Evolutionary conservation across 805 yeast species (phyloP).

Genomic region (Lachancea meyersii): DNA sequence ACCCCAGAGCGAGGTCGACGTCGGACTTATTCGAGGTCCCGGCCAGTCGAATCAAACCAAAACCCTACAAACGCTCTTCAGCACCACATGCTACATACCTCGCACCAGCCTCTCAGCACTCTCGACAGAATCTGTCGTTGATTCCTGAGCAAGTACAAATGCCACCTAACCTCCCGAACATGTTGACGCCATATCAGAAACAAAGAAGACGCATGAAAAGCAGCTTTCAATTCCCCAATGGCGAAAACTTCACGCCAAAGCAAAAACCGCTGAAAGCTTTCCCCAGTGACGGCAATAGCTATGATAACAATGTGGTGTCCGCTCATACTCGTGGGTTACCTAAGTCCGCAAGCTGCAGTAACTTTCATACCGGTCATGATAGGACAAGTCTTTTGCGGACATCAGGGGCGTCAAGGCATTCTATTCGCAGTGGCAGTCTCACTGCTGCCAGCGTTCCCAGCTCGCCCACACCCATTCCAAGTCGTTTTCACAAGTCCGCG

Average conservation of each 20-base stretch:
- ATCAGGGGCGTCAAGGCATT: not conserved
- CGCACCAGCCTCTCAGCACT: not conserved
- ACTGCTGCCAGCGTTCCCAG: not conserved
- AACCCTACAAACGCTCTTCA: conserved; percentile 7
- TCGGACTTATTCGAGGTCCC: conserved; percentile 21
- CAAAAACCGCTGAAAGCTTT: conserved; percentile 6
- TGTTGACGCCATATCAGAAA: conserved; percentile 27
- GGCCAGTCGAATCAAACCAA: conserved; percentile 6
- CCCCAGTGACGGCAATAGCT: not conserved
- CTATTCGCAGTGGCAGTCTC: not conserved
- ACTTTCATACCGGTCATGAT: not conserved
- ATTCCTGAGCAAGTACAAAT: conserved; percentile 9
- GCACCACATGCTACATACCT: not conserved
- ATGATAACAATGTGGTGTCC: not conserved
- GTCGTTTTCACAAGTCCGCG: conserved; percentile 1
- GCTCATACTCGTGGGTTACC: not conserved
- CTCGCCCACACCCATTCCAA: not conserved
- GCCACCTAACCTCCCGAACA: not conserved
- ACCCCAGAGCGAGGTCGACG: conserved; percentile 24
- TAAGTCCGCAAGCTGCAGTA: conserved; percentile 9
- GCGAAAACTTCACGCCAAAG: conserved; percentile 31
- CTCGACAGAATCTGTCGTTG: conserved; percentile 4
- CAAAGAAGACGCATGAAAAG: conserved; percentile 28
- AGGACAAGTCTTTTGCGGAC: not conserved
- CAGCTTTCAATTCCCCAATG: conserved; percentile 30